Evolutionary conservation across 768 basidiomycete genomes (phyloP).

Genomic region (Suillus fuscotomentosus): DNA sequence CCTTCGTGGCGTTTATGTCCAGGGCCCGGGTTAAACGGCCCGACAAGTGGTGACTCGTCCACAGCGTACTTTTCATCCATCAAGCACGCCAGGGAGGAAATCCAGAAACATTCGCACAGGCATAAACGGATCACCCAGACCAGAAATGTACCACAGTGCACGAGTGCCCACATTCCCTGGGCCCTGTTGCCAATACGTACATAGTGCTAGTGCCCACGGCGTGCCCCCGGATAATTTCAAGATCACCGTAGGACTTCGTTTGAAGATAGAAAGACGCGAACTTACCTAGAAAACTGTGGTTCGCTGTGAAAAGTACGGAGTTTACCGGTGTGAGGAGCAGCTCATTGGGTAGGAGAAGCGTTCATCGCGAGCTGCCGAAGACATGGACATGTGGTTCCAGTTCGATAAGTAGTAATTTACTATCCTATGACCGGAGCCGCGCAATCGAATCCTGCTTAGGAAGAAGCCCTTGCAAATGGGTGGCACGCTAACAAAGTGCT

Average conservation of each 20-base stretch:
- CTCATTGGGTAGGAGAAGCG: not conserved
- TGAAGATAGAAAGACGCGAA: not conserved
- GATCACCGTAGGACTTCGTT: not conserved
- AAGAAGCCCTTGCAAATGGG: not conserved
- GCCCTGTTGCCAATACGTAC: not conserved
- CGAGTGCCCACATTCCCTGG: not conserved
- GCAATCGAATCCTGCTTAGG: not conserved
- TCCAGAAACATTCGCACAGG: not conserved
- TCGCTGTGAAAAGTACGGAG: not conserved
- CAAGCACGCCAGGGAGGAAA: not conserved
- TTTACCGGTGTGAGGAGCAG: not conserved
- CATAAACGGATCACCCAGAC: not conserved
- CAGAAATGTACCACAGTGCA: not conserved
- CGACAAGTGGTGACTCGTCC: not conserved
- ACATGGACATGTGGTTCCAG: not conserved
- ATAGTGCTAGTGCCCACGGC: not conserved
- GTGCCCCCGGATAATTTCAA: not conserved
- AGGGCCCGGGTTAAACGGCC: not conserved
- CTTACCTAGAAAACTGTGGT: not conserved
- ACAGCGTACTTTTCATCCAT: not conserved
- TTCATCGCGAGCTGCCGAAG: not conserved
- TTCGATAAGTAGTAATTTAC: not conserved
- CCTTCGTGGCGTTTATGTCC: slow-evolving; percentile 3
- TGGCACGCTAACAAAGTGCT: not conserved
- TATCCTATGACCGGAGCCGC: not conserved